phyloP scores from a whole-genome alignment of 208 protist genomes.

The Angomonas deanei region DNA sequence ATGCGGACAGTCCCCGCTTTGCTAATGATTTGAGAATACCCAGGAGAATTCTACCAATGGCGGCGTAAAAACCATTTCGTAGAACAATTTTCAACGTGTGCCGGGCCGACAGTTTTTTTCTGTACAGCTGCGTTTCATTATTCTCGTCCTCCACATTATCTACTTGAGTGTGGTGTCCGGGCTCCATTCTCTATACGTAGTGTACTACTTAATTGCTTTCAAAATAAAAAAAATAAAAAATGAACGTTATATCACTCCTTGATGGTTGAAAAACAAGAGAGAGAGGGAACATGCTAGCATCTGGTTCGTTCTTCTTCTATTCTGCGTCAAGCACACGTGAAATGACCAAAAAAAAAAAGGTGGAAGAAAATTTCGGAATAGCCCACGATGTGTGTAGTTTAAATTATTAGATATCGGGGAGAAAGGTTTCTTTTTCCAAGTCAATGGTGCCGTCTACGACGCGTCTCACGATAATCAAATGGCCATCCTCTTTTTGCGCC shows the following conservation, averaged over 20 bases:
- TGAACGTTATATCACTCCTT: no score
- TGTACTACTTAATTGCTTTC: no score
- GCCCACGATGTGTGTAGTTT: no score
- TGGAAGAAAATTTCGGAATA: not conserved
- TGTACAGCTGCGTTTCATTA: constrained; percentile 14
- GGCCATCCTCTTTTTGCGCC: constrained; percentile 37
- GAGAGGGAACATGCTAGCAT: no score
- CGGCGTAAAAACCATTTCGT: constrained; percentile 65
- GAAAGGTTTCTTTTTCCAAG: constrained; percentile 69
- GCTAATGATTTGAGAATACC: constrained; percentile 62
- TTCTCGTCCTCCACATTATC: not conserved
- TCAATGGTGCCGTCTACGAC: constrained; percentile 41
- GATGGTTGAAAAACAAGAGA: no score
- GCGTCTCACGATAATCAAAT: constrained; percentile 71
- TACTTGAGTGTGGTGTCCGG: not conserved
- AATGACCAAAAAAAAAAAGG: constrained; percentile 4
- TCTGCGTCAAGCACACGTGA: not conserved
- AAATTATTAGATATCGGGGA: constrained; percentile 15
- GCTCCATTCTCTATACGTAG: no score
- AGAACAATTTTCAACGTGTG: constrained; percentile 47
- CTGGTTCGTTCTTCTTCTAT: no score
- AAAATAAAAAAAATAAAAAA: no score
- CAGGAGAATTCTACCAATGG: constrained; percentile 46
- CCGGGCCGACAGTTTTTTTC: constrained; percentile 23
- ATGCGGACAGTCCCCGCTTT: constrained; percentile 31